phyloP scores from a whole-genome alignment of 495 filamentous ascomycete species.

The Beverwykella pulmonaria region DNA sequence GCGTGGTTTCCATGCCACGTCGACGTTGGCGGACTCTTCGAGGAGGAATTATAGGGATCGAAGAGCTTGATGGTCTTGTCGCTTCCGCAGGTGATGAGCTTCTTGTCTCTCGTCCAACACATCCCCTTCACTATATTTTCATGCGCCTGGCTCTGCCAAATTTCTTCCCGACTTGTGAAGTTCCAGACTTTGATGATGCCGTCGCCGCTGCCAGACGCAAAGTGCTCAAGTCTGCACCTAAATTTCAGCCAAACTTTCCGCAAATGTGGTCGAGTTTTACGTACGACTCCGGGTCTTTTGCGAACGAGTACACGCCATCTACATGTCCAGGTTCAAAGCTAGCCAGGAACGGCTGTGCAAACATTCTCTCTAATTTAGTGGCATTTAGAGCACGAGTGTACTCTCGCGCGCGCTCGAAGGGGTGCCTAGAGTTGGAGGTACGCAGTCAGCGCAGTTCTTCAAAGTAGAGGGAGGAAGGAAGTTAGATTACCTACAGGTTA shows the following conservation, averaged over 20 bases:
- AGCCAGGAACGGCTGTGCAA: conserved; percentile 86
- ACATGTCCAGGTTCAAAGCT: conserved; percentile 91
- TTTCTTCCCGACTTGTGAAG: conserved; percentile 73
- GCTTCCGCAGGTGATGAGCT: conserved; percentile 85
- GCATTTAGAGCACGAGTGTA: conserved; percentile 89
- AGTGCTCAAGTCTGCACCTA: conserved; percentile 38
- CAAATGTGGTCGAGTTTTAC: not conserved
- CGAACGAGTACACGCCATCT: conserved; percentile 71
- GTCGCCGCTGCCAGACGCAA: conserved; percentile 49
- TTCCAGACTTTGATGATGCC: conserved; percentile 93
- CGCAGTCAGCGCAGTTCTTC: too few species aligned
- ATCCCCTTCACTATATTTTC: conserved; percentile 90
- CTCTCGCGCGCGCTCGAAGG: conserved; percentile 91
- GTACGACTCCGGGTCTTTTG: conserved; percentile 47
- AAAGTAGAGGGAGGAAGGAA: too few species aligned
- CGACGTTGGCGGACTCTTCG: conserved; percentile 65
- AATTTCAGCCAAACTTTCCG: not conserved
- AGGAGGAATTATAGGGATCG: conserved; percentile 77
- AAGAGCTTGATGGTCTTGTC: conserved; percentile 87
- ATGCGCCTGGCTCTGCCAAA: conserved; percentile 79
- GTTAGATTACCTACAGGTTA: too few species aligned
- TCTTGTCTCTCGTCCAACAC: conserved; percentile 80
- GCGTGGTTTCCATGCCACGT: conserved; percentile 81
- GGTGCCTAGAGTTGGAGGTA: too few species aligned
- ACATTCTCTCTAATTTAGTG: conserved; percentile 92